These are phyloP conservation scores for Talaromyces piceae DNA, from an alignment of 2,329 filamentous ascomycete species.

Conservation along the genomic window DNA sequence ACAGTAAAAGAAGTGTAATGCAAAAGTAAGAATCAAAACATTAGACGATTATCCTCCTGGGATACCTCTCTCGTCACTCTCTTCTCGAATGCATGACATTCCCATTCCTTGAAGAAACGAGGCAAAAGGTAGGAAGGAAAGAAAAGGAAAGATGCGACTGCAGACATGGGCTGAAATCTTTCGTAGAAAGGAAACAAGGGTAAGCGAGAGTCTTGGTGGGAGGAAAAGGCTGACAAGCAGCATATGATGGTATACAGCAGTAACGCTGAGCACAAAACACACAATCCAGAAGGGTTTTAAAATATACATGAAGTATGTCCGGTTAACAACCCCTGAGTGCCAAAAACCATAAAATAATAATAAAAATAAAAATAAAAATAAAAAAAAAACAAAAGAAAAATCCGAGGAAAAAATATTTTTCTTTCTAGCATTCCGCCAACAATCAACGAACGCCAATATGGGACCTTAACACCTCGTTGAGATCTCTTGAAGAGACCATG, in stretches of 20 bases:
- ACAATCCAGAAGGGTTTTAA: not conserved
- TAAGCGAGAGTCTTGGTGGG: not conserved
- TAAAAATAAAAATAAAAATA: no score
- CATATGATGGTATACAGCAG: not conserved
- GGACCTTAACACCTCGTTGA: not conserved
- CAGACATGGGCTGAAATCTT: not conserved
- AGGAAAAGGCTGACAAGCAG: not conserved
- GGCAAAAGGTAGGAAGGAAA: no score
- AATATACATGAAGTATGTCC: not conserved
- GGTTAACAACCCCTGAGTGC: not conserved
- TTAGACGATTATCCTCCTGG: not conserved
- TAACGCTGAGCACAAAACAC: not conserved
- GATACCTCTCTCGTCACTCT: not conserved
- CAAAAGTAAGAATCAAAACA: slow-evolving; percentile 5
- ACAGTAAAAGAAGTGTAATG: not conserved
- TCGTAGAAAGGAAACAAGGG: not conserved
- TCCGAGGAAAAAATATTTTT: no score
- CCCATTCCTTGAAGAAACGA: not conserved
- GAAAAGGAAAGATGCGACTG: not conserved
- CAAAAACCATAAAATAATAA: not conserved
- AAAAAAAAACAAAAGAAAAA: no score
- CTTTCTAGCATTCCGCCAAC: not conserved
- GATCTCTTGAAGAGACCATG: not conserved
- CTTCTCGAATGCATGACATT: not conserved
- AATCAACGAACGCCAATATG: not conserved